Percentiles rank a stretch among this genome's conserved stretches.
Conservation (phyloP, 2,329 filamentous ascomycete genomes). For the Xylariaceae sp. region DNA sequence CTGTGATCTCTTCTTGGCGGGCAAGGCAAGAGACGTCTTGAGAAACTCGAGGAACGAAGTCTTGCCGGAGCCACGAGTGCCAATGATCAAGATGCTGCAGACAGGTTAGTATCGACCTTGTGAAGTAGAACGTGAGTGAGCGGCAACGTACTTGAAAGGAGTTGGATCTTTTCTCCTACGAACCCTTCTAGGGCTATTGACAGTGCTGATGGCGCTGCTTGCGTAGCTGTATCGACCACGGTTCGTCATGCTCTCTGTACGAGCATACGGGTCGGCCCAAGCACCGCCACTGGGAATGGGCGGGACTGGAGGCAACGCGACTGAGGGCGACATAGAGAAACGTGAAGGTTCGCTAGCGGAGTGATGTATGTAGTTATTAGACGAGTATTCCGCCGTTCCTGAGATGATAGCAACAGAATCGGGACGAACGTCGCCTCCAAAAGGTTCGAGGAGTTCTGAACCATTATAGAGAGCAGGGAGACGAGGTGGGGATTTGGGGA, state of each 20-base stretch:
- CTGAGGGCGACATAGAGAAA: conserved; percentile 37
- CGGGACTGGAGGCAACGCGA: conserved; percentile 55
- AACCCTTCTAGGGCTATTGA: conserved; percentile 88
- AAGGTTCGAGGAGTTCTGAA: conserved; percentile 32
- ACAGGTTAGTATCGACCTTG: conserved; percentile 18
- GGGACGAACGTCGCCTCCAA: conserved; percentile 33
- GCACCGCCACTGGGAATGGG: conserved; percentile 57
- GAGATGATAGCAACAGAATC: conserved; percentile 33
- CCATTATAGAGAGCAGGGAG: conserved; percentile 45
- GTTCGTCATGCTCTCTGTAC: conserved; percentile 92
- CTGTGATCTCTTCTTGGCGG: conserved; percentile 67
- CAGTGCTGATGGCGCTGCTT: conserved; percentile 80
- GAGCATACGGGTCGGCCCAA: conserved; percentile 69
- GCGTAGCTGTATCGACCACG: conserved; percentile 95
- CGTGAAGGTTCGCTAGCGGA: conserved; percentile 50
- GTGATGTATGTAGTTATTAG: conserved; percentile 36
- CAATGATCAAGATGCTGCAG: conserved; percentile 78
- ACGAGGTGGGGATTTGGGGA: conserved; percentile 56
- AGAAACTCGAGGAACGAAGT: conserved; percentile 96
- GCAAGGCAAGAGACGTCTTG: conserved; percentile 75
- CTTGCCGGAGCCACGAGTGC: conserved; percentile 83
- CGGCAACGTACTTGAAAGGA: conserved; percentile 82
- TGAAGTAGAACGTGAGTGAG: not conserved
- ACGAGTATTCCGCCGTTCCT: conserved; percentile 32
- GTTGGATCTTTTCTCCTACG: conserved; percentile 95